phyloP scores from a whole-genome alignment of 2,329 filamentous ascomycete genomes.

The Venturia carpophila region DNA sequence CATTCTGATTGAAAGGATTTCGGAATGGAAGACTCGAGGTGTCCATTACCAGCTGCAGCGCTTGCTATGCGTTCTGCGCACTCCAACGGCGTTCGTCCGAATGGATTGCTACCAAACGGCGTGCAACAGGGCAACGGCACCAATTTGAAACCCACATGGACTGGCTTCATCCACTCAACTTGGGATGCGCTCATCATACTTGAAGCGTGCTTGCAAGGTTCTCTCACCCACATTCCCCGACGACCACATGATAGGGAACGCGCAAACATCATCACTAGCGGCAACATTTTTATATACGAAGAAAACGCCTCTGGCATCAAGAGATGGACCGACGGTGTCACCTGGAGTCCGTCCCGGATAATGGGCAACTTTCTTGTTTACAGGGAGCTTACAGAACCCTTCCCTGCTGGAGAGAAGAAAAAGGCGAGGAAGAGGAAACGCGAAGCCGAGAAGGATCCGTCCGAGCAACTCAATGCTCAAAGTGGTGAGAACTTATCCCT shows the following conservation, averaged over 20 bases:
- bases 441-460: conserved; percentile 26
- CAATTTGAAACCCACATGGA: conserved; percentile 16
- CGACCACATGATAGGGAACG: conserved; percentile 82
- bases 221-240: conserved; percentile 59
- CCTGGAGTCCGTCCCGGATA: conserved; percentile 84
- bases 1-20: background rate
- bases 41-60: background rate
- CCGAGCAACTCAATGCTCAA: background rate
- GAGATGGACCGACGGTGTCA: conserved; percentile 85
- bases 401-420: conserved; percentile 78
- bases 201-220: conserved; percentile 17
- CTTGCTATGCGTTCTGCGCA: background rate
- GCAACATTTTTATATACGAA: conserved; percentile 85
- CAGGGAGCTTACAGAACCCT: conserved; percentile 69
- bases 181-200: conserved; percentile 18
- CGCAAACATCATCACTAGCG: conserved; percentile 67
- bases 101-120: background rate
- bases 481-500: conserved; percentile 7
- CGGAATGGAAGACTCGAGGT: background rate
- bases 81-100: background rate
- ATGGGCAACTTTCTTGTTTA: conserved; percentile 81
- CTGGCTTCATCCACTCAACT: conserved; percentile 18
- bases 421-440: conserved; percentile 55
- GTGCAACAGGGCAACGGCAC: background rate
- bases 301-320: conserved; percentile 87